Base-by-base conservation (phyloP, 2,329 filamentous ascomycete genomes). In the Fusarium sp. region DNA sequence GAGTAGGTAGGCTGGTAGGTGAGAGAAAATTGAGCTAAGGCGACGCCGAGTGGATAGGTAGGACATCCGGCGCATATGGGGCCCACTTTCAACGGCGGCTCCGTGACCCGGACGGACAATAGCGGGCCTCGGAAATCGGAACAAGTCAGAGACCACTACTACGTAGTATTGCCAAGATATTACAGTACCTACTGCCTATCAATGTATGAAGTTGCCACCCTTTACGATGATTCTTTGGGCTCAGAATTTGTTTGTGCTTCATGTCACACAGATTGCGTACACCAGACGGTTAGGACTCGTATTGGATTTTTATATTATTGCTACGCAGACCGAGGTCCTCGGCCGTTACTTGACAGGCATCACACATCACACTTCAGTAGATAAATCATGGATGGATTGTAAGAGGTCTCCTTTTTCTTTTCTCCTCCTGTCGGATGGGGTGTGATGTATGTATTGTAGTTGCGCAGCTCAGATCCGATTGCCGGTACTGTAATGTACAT, bases 41-140 rank as follows among this genome's bases (percentile, higher is more conserved):
- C 26, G 51, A 62, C 36, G 45, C 61, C 65, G 65, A 65, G 41
- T 56, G 40, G 26, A 33, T 42, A 42, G 55, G 38, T 28, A 55
- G 34, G 31, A 36, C 33, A 33, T 42, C 56, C 66, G 62, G 62
- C 66, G 34, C 31, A 65, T 47, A 38, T 4, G 18, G 20, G 65
- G 44, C 44, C 66, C 66, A 57, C 66, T 60, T 38, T 59, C 53
- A 50, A 63, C 66, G 66, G 66, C 66, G 62, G 62, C 62, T 70
- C 66, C 66, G 66, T 65, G 57, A 61, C 65, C 66, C 47, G 49
- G 51, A 53, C 66, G 66, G 66, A 58, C 66, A 70, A 67, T 45
- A 69, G 67, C 57, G 66, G 66, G 66, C 30, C 59, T 41, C 37
- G 46, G 40, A 16, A 53, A 38, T 64, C 63, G 54, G 62, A 30